Percentiles rank a stretch among this genome's conserved stretches.
phyloP scores from a whole-genome alignment of 208 protist species.

The Endotrypanum monterogeii region DNA sequence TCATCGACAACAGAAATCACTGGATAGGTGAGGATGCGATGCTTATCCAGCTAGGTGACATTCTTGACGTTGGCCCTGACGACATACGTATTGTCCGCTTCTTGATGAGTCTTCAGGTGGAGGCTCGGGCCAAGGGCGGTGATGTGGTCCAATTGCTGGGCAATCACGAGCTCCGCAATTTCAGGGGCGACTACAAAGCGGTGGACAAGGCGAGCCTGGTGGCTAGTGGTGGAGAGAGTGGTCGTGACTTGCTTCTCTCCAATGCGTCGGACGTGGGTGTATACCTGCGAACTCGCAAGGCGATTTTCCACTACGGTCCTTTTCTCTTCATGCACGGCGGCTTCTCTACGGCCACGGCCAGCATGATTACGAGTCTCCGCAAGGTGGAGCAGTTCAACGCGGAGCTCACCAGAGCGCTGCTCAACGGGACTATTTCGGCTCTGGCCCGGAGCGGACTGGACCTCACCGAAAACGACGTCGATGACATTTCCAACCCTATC shows the following conservation, averaged over 20 bases:
- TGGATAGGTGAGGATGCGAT: conserved; percentile 81
- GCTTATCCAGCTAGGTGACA: conserved; percentile 90
- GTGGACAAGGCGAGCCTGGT: conserved; percentile 66
- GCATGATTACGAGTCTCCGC: conserved; percentile 72
- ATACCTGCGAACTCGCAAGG: conserved; percentile 80
- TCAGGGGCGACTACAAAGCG: conserved; percentile 76
- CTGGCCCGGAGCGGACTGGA: conserved; percentile 61
- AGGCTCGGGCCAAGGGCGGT: conserved; percentile 69
- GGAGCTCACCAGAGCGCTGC: conserved; percentile 59
- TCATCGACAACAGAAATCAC: conserved; percentile 72
- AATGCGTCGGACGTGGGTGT: conserved; percentile 65
- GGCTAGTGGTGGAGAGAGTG: conserved; percentile 49
- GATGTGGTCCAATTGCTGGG: conserved; percentile 87
- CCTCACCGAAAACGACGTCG: conserved; percentile 61
- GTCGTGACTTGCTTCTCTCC: conserved; percentile 67
- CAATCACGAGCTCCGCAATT: conserved; percentile 93
- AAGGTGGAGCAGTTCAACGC: conserved; percentile 81
- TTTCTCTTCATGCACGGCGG: conserved; percentile 94
- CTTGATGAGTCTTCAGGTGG: conserved; percentile 74
- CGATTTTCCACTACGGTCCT: conserved; percentile 75
- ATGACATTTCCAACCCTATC: conserved; percentile 82
- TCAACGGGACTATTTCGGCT: conserved; percentile 67
- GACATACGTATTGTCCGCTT: conserved; percentile 77
- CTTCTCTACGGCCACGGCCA: conserved; percentile 73
- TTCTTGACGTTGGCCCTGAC: conserved; percentile 91